Evolutionary conservation across 2,329 filamentous ascomycete species (phyloP).

Genomic region (Venturia effusa): DNA sequence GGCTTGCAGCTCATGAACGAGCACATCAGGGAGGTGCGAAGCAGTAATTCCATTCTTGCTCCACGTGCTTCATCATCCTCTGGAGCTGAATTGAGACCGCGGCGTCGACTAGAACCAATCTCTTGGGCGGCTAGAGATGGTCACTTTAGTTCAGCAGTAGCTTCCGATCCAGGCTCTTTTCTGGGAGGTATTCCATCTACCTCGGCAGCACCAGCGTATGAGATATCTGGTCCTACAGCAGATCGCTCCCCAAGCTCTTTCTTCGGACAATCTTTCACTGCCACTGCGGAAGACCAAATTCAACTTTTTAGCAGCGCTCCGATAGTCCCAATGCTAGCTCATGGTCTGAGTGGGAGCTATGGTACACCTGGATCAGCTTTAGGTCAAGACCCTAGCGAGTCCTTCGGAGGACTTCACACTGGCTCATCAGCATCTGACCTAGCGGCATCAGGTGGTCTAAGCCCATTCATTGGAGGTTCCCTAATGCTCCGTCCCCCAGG

Average conservation of each 20-base stretch:
- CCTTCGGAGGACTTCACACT: too few relatives aligned
- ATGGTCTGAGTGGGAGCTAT: neutral
- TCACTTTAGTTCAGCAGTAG: neutral
- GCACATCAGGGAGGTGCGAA: neutral
- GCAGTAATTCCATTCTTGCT: neutral
- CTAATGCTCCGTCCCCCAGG: neutral
- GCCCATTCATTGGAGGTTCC: neutral
- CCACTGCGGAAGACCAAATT: neutral
- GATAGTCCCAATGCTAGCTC: neutral
- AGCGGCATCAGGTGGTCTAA: neutral
- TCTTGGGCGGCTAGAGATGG: neutral
- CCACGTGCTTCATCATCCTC: neutral
- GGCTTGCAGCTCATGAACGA: neutral
- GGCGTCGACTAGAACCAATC: neutral
- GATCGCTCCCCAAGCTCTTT: too few relatives aligned
- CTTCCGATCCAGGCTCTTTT: neutral
- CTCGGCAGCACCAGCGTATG: too few relatives aligned
- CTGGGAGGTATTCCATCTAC: too few relatives aligned
- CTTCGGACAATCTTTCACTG: too few relatives aligned
- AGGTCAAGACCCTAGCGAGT: too few relatives aligned
- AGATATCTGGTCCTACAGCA: too few relatives aligned
- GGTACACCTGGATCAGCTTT: neutral
- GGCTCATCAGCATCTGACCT: neutral
- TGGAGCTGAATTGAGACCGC: neutral
- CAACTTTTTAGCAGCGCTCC: neutral